Conservation (phyloP, 2,329 filamentous ascomycete genomes). For the Saccharata proteae region DNA sequence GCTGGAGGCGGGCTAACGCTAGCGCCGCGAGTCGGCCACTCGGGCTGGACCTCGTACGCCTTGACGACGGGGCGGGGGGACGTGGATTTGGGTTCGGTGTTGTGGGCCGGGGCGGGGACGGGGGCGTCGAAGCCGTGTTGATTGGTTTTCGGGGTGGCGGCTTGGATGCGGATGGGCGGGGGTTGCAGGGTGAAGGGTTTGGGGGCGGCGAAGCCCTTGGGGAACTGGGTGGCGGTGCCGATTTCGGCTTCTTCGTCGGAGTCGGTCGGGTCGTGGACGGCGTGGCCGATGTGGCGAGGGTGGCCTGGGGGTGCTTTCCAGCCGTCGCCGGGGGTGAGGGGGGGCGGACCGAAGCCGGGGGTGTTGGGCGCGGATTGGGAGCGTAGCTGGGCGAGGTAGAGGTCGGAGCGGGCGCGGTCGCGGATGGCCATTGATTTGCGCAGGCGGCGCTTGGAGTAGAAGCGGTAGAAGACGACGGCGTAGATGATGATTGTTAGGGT, state of each 20-base stretch:
- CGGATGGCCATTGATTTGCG: conserved; percentile 94
- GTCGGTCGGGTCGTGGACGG: conserved; percentile 26
- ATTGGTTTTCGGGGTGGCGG: conserved; percentile 58
- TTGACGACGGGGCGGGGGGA: conserved; percentile 25
- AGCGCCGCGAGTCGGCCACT: neutral
- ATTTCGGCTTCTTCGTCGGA: conserved; percentile 38
- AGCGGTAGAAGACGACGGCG: conserved; percentile 89
- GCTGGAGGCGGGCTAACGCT: conserved; percentile 11
- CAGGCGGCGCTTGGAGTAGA: conserved; percentile 91
- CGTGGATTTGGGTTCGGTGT: conserved; percentile 23
- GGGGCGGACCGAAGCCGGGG: conserved; percentile 64
- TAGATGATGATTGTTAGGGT: conserved; percentile 86
- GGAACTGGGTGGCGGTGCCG: conserved; percentile 36
- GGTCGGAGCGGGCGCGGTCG: conserved; percentile 84
- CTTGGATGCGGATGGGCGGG: conserved; percentile 66
- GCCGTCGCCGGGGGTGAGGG: conserved; percentile 41
- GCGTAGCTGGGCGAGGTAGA: conserved; percentile 63
- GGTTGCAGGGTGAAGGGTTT: conserved; percentile 76
- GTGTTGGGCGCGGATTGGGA: conserved; percentile 89
- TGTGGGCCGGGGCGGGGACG: conserved; percentile 12
- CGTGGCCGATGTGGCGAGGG: conserved; percentile 24
- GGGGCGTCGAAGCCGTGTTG: conserved; percentile 48
- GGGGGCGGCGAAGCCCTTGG: conserved; percentile 33
- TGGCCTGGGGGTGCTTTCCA: conserved; percentile 34
- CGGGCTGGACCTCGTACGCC: conserved; percentile 8